A percentile compares a stretch with the other conserved stretches of the same genome.
Evolutionary conservation across 2,329 filamentous ascomycete species (phyloP).

Genomic region (Arthroderma uncinatum): DNA sequence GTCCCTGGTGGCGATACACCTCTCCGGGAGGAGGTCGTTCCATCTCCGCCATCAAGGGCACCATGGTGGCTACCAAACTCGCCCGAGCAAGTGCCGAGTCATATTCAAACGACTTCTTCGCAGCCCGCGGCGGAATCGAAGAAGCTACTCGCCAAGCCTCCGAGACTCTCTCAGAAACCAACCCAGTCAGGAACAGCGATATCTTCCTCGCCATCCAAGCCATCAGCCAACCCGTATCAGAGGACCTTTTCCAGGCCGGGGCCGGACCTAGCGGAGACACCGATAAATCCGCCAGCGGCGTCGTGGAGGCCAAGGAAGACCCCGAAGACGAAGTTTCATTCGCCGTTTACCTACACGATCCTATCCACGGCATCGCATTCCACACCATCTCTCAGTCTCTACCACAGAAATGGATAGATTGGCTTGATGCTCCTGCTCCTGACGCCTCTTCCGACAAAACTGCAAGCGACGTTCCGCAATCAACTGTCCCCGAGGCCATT

Average conservation of each 20-base stretch:
- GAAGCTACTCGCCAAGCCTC: conserved; percentile 68
- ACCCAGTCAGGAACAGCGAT: conserved; percentile 84
- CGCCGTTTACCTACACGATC: conserved; percentile 70
- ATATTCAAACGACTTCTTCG: conserved; percentile 77
- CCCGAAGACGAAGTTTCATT: conserved; percentile 55
- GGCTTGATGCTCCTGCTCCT: conserved; percentile 63
- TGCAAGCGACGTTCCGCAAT: conserved; percentile 23
- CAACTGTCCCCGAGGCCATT: conserved; percentile 61
- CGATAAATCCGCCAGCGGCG: conserved; percentile 20
- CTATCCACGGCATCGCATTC: conserved; percentile 83
- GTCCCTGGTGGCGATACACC: conserved; percentile 77
- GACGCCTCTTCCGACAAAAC: conserved; percentile 24
- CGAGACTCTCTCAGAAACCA: conserved; percentile 67
- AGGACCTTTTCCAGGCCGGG: conserved; percentile 53
- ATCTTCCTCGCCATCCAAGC: conserved; percentile 95
- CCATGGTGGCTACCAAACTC: conserved; percentile 81
- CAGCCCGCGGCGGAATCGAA: conserved; percentile 64
- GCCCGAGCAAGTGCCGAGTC: conserved; percentile 79
- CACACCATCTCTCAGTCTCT: conserved; percentile 70
- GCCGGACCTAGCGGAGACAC: conserved; percentile 31
- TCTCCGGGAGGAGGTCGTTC: conserved; percentile 55
- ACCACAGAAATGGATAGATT: conserved; percentile 75
- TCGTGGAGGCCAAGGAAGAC: conserved; percentile 28
- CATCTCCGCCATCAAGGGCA: conserved; percentile 66
- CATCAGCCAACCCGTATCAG: conserved; percentile 53